These are phyloP conservation scores for Aegle marmelos DNA, from an alignment of 345 rosid species.

Conservation along the genomic window DNA sequence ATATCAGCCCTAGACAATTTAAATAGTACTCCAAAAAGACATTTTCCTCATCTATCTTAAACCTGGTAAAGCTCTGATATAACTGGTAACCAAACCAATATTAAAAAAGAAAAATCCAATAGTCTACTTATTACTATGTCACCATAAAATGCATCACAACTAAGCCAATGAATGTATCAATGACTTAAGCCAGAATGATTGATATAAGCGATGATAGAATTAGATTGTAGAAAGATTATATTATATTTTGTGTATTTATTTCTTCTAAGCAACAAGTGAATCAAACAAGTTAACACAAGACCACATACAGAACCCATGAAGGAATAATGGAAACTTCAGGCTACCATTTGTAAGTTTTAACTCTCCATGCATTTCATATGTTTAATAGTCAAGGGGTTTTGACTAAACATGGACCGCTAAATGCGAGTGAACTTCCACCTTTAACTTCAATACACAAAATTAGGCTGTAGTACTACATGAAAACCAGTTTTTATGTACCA, in stretches of 20 bases:
- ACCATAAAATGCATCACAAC: background rate
- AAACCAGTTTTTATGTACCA: background rate
- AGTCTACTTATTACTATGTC: too few relatives aligned
- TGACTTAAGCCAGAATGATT: background rate
- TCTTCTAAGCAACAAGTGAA: background rate
- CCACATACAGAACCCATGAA: background rate
- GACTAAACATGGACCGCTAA: background rate
- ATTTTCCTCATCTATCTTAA: background rate
- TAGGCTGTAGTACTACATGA: background rate
- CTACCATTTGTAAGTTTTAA: background rate
- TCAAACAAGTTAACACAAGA: background rate
- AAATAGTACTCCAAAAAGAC: background rate
- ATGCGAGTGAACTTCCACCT: background rate
- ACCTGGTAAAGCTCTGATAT: background rate
- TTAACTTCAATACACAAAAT: background rate
- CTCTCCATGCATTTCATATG: background rate
- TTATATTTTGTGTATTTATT: too few relatives aligned
- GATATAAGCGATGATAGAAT: background rate
- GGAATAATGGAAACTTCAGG: background rate
- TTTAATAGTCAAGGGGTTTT: background rate
- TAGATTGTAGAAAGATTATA: background rate
- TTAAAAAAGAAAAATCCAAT: background rate
- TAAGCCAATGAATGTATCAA: background rate
- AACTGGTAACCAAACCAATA: background rate
- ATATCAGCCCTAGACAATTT: background rate